Evolutionary conservation across 2,329 filamentous ascomycete genomes (phyloP).

Genomic region (Epichloe glyceriae): DNA sequence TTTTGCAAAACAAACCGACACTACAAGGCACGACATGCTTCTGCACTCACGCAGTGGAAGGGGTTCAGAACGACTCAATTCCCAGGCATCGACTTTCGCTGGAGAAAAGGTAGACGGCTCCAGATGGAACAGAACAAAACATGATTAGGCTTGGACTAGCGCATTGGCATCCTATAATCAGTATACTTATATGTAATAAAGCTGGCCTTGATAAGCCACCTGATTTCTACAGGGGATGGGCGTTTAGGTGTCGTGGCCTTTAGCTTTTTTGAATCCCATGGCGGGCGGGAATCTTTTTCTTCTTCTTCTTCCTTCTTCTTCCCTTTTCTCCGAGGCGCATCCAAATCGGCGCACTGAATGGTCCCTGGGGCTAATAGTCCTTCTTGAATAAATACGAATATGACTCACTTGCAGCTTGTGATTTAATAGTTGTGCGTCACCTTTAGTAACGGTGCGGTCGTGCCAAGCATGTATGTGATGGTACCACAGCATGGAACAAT

Average conservation of each 20-base stretch:
- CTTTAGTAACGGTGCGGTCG: too few species aligned
- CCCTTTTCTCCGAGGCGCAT: background rate
- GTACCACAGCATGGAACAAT: too few species aligned
- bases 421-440: too few species aligned
- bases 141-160: background rate
- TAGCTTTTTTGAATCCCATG: background rate
- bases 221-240: background rate
- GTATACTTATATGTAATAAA: background rate
- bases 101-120: background rate
- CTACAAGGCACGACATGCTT: too few species aligned
- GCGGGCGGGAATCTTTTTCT: background rate
- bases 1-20: too few species aligned
- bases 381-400: background rate
- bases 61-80: too few species aligned
- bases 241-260: background rate
- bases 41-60: too few species aligned
- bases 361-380: background rate
- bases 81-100: too few species aligned
- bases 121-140: background rate
- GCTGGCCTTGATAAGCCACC: background rate
- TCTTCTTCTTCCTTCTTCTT: too few species aligned
- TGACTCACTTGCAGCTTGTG: background rate
- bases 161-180: background rate
- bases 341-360: background rate
- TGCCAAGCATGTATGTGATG: too few species aligned